These are phyloP conservation scores for Hansenula sp. DNA, from an alignment of 1,139 yeast species.

Conservation along the genomic window DNA sequence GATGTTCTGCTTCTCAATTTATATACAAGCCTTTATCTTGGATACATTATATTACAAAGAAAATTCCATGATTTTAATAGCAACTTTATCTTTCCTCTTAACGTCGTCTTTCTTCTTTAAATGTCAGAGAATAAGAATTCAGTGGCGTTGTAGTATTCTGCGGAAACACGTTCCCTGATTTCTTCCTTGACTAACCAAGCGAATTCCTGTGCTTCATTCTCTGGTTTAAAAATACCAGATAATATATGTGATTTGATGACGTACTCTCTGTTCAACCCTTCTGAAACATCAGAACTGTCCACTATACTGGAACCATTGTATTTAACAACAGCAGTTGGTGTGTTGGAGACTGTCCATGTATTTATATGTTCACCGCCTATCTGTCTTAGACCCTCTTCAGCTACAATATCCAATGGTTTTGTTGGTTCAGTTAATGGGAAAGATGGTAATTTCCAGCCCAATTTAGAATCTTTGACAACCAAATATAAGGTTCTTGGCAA, in stretches of 20 bases:
- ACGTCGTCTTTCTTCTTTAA: no score
- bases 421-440: constrained; percentile 40
- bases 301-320: constrained; percentile 25
- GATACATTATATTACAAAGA: neutral
- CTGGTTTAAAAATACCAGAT: constrained; percentile 71
- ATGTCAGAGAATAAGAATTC: constrained; percentile 50
- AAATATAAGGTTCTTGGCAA: constrained; percentile 79
- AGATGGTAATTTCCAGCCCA: constrained; percentile 73
- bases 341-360: constrained; percentile 85
- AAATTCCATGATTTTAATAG: neutral
- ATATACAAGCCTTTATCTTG: neutral
- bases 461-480: constrained; percentile 42
- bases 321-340: constrained; percentile 73
- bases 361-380: constrained; percentile 76
- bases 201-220: constrained; percentile 39
- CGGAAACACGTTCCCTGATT: constrained; percentile 49
- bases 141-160: constrained; percentile 50
- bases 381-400: constrained; percentile 67
- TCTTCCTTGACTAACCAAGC: constrained; percentile 90
- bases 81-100: neutral
- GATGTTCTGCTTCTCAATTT: neutral
- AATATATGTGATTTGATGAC: constrained; percentile 84
- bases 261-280: constrained; percentile 35
- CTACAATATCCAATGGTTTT: constrained; percentile 64
- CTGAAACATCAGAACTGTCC: constrained; percentile 11